Base-by-base conservation (phyloP, 2,329 filamentous ascomycete genomes). In the Exutisphaerella laricina region DNA sequence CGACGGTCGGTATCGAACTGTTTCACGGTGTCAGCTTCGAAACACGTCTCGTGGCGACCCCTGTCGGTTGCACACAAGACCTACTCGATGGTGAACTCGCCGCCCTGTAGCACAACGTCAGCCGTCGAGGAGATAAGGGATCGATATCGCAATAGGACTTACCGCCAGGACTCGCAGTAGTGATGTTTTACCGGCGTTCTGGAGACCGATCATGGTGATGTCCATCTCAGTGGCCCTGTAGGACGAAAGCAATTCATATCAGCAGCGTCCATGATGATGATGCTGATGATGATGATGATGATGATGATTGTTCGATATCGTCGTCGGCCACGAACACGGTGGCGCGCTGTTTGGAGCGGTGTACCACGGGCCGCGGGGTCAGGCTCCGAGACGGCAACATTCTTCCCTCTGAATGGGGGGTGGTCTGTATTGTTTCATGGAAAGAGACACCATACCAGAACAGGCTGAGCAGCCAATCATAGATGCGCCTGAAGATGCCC, bases 61-160 rank as follows among this genome's bases (percentile, higher is more conserved):
- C 41, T 49, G 45, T 28, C 46, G 30, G 50, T 47, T 41, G 41
- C 43, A 51, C 88, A 76, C 38, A 36, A 23, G 23, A 55, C 52
- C 39, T 88, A 97, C 89, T 98, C 92, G 69, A 96, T 84, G 53
- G 90, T 95, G 72, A 97, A 98, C 70, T 98, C 92, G 69, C 88
- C 89, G 66, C 92, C 92, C 92, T 98, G 64, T 56, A 39, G 16
- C 41, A 55, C 51, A 56, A 46, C 35, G 58, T 73, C 59, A 73
- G 68, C 60, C 40, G 34, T 45, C 34, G 37, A 39, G 21, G 29
- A 45, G 17, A 23, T 28, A 16, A 38, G 42, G 34, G 41, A 44
- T 42, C 43, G 46, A 26, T 35, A 35, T 46, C 33, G 41, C 40
- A n/a, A n/a, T 26, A 25, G 33, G 47, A 46, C 90, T 79, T 82